A percentile compares a stretch with the other conserved stretches of the same genome.
These are phyloP conservation scores for Vitis hybrid DNA, from an alignment of 177 flowering plant genomes.

Conservation along the genomic window DNA sequence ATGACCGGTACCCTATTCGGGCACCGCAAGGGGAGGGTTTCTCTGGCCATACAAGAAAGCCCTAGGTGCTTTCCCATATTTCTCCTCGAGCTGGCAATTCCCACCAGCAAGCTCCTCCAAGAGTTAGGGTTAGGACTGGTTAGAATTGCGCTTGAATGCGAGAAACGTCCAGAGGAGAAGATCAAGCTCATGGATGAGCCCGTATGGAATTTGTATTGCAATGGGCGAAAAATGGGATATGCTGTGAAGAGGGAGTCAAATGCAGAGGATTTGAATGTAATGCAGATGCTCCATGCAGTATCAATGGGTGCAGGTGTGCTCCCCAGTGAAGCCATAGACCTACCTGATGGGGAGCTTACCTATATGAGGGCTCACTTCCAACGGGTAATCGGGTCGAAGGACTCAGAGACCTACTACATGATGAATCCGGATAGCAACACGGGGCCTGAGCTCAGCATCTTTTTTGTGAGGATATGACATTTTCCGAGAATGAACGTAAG, in stretches of 20 bases:
- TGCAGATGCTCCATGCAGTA: conserved; percentile 53
- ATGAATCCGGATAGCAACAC: conserved; percentile 57
- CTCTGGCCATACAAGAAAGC: conserved; percentile 63
- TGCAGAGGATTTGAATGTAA: conserved; percentile 59
- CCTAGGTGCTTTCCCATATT: conserved; percentile 58
- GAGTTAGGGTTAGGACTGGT: conserved; percentile 74
- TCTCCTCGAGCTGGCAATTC: conserved; percentile 67
- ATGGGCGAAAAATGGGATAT: conserved; percentile 72
- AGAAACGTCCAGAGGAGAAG: conserved; percentile 40
- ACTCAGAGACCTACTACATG: conserved; percentile 73
- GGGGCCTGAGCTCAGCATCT: conserved; percentile 65
- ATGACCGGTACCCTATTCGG: conserved; percentile 85
- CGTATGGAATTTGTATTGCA: conserved; percentile 75
- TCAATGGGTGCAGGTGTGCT: conserved; percentile 88
- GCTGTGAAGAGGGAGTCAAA: conserved; percentile 59
- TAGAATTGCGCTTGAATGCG: conserved; percentile 75
- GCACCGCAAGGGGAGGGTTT: conserved; percentile 51
- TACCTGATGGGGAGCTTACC: conserved; percentile 44
- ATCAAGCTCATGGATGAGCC: conserved; percentile 65
- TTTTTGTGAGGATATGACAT: conserved; percentile 50
- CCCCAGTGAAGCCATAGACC: conserved; percentile 29
- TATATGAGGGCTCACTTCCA: conserved; percentile 61
- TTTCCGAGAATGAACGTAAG: no score
- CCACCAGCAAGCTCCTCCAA: conserved; percentile 61
- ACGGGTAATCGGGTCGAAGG: conserved; percentile 51